phyloP scores from a whole-genome alignment of 2,329 filamentous ascomycete genomes.

The Leptosphaerulina australis region DNA sequence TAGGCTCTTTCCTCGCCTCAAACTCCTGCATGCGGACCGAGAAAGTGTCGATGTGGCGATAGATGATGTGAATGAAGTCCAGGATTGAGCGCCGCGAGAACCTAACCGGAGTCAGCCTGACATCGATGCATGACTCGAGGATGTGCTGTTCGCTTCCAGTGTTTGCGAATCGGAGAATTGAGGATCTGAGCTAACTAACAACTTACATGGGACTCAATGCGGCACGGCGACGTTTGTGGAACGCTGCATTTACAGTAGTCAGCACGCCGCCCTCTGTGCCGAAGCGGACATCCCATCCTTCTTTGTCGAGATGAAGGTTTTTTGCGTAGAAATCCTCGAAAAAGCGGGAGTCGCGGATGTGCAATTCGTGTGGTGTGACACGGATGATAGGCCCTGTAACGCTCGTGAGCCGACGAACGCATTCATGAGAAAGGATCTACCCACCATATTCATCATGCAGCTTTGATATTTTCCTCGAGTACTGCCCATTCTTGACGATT shows the following conservation, averaged over 20 bases:
- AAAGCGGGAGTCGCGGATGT: slow-evolving; percentile 51
- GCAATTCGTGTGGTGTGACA: slow-evolving; percentile 52
- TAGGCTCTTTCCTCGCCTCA: slow-evolving; percentile 36
- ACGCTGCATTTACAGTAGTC: slow-evolving; percentile 34
- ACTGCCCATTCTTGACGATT: slow-evolving; percentile 40
- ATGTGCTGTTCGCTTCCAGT: not conserved
- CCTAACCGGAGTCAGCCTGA: slow-evolving; percentile 21
- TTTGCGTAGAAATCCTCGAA: slow-evolving; percentile 45
- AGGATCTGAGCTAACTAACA: not conserved
- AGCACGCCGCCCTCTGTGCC: slow-evolving; percentile 37
- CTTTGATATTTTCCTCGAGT: slow-evolving; percentile 37
- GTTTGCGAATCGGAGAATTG: not conserved
- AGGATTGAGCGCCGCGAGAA: slow-evolving; percentile 46
- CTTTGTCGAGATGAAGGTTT: slow-evolving; percentile 41
- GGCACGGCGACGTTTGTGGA: slow-evolving; percentile 42
- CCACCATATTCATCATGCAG: slow-evolving; percentile 44
- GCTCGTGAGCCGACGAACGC: not conserved
- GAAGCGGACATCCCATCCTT: slow-evolving; percentile 45
- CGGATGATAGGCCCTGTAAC: slow-evolving; percentile 49
- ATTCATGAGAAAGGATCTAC: not conserved
- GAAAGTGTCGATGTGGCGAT: slow-evolving; percentile 44
- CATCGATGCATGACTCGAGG: not conserved
- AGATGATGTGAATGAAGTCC: slow-evolving; percentile 46
- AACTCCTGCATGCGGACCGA: slow-evolving; percentile 39
- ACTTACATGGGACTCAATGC: slow-evolving; percentile 43